phyloP scores from a whole-genome alignment of 139 green algal species.

The Tetraselmis striata region DNA sequence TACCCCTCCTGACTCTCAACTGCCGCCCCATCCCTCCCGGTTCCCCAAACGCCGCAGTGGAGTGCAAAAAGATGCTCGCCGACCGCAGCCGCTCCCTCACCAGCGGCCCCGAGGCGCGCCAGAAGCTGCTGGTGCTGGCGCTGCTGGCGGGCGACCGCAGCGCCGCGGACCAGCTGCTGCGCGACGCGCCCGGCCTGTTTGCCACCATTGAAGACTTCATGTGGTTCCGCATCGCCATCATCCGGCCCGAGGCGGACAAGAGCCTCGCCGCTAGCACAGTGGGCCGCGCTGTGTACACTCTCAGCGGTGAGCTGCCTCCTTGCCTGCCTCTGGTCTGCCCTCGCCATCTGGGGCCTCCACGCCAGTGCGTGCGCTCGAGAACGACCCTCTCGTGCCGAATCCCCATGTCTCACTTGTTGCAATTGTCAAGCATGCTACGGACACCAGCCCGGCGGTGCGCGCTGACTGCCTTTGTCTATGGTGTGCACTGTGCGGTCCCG shows the following conservation, averaged over 20 bases:
- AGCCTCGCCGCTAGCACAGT: background rate
- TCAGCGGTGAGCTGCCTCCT: background rate
- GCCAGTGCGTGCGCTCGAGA: too few relatives aligned
- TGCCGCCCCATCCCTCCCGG: too few relatives aligned
- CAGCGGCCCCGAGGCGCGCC: background rate
- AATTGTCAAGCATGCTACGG: too few relatives aligned
- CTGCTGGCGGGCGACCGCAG: slow-evolving; percentile 58
- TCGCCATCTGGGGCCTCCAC: too few relatives aligned
- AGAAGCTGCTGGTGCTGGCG: slow-evolving; percentile 48
- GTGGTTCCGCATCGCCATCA: slow-evolving; percentile 71
- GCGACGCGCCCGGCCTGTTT: slow-evolving; percentile 49
- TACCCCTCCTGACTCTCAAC: too few relatives aligned
- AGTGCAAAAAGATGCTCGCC: background rate
- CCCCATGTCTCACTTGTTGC: too few relatives aligned
- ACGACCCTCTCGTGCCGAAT: too few relatives aligned
- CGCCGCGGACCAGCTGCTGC: slow-evolving; percentile 46
- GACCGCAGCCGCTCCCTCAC: background rate
- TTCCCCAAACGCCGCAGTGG: too few relatives aligned
- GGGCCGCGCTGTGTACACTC: background rate
- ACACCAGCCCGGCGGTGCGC: too few relatives aligned
- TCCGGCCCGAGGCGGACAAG: slow-evolving; percentile 15
- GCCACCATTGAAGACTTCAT: slow-evolving; percentile 90
- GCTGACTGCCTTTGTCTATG: too few relatives aligned
- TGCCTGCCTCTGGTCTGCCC: too few relatives aligned
- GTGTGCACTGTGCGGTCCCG: background rate